Evolutionary conservation across 805 yeast genomes (phyloP).

Genomic region (Saccharomycopsis malanga): DNA sequence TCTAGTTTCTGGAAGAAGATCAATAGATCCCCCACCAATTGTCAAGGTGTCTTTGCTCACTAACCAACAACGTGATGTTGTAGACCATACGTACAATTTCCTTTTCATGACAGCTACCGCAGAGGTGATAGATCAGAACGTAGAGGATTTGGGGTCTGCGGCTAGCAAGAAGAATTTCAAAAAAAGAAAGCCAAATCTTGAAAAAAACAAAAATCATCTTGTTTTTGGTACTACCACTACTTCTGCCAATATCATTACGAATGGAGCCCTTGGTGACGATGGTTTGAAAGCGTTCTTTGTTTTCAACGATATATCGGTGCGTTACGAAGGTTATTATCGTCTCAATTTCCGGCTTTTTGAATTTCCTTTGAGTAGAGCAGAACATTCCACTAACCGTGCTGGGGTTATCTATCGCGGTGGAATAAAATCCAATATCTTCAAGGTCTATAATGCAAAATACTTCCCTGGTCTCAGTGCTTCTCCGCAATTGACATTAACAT

Average conservation of each 20-base stretch:
- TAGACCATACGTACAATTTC: conserved; percentile 17
- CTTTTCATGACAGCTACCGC: conserved; percentile 20
- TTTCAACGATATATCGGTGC: conserved; percentile 20
- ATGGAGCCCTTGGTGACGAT: not conserved
- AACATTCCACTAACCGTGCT: not conserved
- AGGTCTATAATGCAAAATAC: conserved; percentile 36
- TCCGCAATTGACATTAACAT: conserved; percentile 24
- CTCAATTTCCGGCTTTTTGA: conserved; percentile 19
- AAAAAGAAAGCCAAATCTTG: conserved; percentile 18
- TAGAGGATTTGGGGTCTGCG: conserved; percentile 14
- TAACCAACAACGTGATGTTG: conserved; percentile 6
- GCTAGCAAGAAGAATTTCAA: conserved; percentile 18
- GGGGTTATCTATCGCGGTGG: conserved; percentile 24
- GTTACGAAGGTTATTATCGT: conserved; percentile 21
- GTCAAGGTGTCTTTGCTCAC: conserved; percentile 19
- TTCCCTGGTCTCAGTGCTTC: conserved; percentile 40
- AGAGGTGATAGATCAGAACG: conserved; percentile 17
- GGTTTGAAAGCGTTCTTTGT: conserved; percentile 21
- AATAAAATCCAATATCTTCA: conserved; percentile 30
- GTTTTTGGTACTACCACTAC: conserved; percentile 21
- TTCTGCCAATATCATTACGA: conserved; percentile 20
- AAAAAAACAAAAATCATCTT: conserved; percentile 13
- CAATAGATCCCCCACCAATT: conserved; percentile 23
- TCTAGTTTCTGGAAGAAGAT: conserved; percentile 21
- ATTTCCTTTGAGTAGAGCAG: conserved; percentile 6